Percentiles rank a stretch among this genome's conserved stretches.
Evolutionary conservation across 2,329 filamentous ascomycete species (phyloP).

Genomic region (Fusarium solani-melongenae): DNA sequence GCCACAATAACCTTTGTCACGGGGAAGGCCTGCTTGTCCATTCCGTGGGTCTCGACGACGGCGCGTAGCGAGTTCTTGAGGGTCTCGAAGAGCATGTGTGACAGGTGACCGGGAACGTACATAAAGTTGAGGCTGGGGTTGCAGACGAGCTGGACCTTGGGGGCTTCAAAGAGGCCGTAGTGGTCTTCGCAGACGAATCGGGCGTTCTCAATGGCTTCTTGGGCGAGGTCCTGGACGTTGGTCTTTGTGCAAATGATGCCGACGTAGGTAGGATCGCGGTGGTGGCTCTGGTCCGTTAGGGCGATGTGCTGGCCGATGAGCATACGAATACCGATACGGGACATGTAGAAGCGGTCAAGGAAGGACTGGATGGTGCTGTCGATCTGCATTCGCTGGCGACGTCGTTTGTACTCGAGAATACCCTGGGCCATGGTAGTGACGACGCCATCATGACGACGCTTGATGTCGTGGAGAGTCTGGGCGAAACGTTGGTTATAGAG

Average conservation of each 20-base stretch:
- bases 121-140: conserved; percentile 96
- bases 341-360: conserved; percentile 99
- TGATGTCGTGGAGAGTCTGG: conserved; percentile 90
- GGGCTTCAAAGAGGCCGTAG: conserved; percentile 96
- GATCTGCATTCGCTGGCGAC: conserved; percentile 96
- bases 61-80: conserved; percentile 98
- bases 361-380: conserved; percentile 98
- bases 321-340: conserved; percentile 98
- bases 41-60: conserved; percentile 93
- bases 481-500: conserved; percentile 95
- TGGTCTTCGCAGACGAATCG: conserved; percentile 99
- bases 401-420: conserved; percentile 97
- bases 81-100: conserved; percentile 99
- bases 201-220: conserved; percentile 98
- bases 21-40: conserved; percentile 95
- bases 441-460: conserved; percentile 94
- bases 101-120: conserved; percentile 99
- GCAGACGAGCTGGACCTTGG: conserved; percentile 96
- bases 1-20: conserved; percentile 98
- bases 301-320: conserved; percentile 98
- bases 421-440: conserved; percentile 98
- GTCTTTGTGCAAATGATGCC: conserved; percentile 99
- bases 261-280: conserved; percentile 92
- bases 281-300: conserved; percentile 90
- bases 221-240: conserved; percentile 92